Conservation (phyloP, 2,329 filamentous ascomycete species). For the Aspergillus persii region DNA sequence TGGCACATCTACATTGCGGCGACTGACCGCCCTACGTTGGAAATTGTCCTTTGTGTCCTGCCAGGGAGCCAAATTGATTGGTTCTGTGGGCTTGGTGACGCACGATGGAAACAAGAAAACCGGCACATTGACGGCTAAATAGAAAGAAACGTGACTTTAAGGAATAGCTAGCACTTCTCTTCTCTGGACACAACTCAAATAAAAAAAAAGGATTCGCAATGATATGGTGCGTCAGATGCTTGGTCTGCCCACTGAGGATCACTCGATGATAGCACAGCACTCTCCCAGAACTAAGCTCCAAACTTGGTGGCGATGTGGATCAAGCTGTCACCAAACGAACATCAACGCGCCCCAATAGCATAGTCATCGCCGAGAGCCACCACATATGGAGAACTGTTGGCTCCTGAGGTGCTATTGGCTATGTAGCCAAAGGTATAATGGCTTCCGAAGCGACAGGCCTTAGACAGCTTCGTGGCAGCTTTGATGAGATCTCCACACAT, state of each 20-base stretch:
- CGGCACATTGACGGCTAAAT: not conserved
- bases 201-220: not conserved
- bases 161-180: not conserved
- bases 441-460: slow-evolving; percentile 7
- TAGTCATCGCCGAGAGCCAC: slow-evolving; percentile 6
- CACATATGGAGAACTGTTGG: slow-evolving; percentile 7
- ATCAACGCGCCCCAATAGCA: not conserved
- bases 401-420: slow-evolving; percentile 4
- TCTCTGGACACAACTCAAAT: not conserved
- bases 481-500: slow-evolving; percentile 5
- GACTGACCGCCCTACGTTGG: not conserved
- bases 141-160: not conserved
- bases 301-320: not conserved
- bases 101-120: not conserved
- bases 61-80: not conserved
- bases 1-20: not conserved
- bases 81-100: not conserved
- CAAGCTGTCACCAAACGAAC: not conserved
- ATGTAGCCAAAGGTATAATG: slow-evolving; percentile 8
- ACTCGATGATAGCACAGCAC: not conserved
- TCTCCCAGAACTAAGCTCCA: not conserved
- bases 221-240: not conserved
- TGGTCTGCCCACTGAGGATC: not conserved
- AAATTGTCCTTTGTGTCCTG: not conserved
- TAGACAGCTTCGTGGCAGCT: slow-evolving; percentile 6